Evolutionary conservation across 2,329 filamentous ascomycete species (phyloP), one percentile per base, ranked within the genome.

Genomic region (Cladosporium cucumerinum): DNA sequence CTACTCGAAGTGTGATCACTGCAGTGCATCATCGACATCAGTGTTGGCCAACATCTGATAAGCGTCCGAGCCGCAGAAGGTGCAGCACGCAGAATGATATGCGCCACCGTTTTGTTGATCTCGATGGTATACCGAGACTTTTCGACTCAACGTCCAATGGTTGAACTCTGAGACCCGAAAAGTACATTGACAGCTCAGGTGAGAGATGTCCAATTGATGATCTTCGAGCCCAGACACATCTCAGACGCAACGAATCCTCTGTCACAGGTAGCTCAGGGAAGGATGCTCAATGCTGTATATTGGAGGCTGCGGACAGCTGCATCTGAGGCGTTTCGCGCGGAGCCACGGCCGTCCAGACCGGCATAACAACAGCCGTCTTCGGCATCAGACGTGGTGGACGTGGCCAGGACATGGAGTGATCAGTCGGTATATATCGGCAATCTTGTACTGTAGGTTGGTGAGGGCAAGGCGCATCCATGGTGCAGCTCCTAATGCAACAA

Each of bases 291-390:
- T 8, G 68, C 49, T n/a, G n/a, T 46, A 36, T 36, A 12, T 23
- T 46, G 39, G 71, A 54, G 16, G 51, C 18, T 8, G 26, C 51
- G 51, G 28, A 21, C n/a, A 54, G 18, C 18, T 28, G 51, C 51
- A 30, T 54, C 26, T 30, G 25, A 21, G 8, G 51, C 51, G 8
- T 32, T 5, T 21, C 11, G 30, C 18, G 5, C 51, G 51, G 51
- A n/a, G n/a, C 39, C 7, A 46, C 39, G 39, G 39, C 4, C 39
- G 10, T 21, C n/a, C 39, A 46, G 39, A 16, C 39, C 39, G n/a
- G 10, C n/a, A 46, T 10, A 21, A 21, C 10, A 12, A 11, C 7
- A 54, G 51, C 16, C 26, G 26, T 32, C 51, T 30, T n/a, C 26
- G 51, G 18, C 26, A 21, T 32, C 25, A 4, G 49, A 28, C 49